A percentile compares a stretch with the other conserved stretches of the same genome.
Evolutionary conservation across 805 yeast genomes (phyloP).

Genomic region (Suhomyces tanzawaensis): DNA sequence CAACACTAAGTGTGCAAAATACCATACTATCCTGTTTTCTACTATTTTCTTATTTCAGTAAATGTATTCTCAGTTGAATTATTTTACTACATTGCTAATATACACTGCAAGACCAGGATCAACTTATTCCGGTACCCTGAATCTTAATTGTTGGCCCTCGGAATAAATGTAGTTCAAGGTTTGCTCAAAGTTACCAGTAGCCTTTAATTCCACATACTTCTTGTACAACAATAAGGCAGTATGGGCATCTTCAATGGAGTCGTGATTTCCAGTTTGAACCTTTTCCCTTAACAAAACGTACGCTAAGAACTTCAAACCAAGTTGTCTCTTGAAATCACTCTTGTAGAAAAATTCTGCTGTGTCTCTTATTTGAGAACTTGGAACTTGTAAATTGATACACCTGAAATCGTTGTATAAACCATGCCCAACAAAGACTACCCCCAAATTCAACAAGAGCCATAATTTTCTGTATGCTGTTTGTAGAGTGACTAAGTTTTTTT

Average conservation of each 20-base stretch:
- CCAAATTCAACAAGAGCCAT: conserved; percentile 86
- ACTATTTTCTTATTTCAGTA: no score
- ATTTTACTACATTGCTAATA: background rate
- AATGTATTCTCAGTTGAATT: no score
- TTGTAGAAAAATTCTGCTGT: conserved; percentile 79
- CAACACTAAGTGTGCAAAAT: no score
- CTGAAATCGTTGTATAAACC: conserved; percentile 89
- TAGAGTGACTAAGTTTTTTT: conserved; percentile 68
- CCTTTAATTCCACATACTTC: conserved; percentile 62
- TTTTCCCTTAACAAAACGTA: conserved; percentile 69
- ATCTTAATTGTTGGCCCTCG: conserved; percentile 61
- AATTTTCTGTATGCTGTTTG: conserved; percentile 84
- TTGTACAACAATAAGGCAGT: conserved; percentile 79
- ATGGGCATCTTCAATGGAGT: conserved; percentile 92
- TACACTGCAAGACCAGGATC: no score
- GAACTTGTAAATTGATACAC: conserved; percentile 88
- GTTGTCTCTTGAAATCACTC: conserved; percentile 68
- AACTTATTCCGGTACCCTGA: conserved; percentile 45
- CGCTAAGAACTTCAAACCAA: conserved; percentile 83
- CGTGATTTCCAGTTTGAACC: conserved; percentile 93
- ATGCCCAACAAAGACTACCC: conserved; percentile 93
- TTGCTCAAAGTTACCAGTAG: conserved; percentile 56
- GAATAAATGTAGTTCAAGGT: conserved; percentile 65
- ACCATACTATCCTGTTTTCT: no score
- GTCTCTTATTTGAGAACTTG: conserved; percentile 80